Base-by-base conservation (phyloP, 495 filamentous ascomycete genomes). In the Talaromyces trachyspermus region DNA sequence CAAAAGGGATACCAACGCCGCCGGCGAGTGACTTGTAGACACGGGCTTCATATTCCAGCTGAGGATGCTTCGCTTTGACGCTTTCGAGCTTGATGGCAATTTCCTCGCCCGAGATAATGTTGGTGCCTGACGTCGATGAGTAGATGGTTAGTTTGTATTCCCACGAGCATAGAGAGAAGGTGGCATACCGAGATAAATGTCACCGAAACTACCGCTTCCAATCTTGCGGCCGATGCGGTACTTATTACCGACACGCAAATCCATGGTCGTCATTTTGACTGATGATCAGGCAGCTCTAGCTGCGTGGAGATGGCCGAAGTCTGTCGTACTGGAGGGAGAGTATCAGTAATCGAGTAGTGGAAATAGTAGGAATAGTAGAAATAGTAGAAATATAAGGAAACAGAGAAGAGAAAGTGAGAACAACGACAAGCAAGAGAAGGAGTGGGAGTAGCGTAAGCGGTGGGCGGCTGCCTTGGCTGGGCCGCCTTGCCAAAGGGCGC, bases 161-260 rank as follows among this genome's bases (percentile, higher is more conserved):
- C 17, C 11, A 19, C 65, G 53, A 18, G 3, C 8, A 40, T 23
- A 2, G 15, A n/a, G 25, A 17, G 20, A 36, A 24, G 10, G 6
- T n/a, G 17, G 60, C 79, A 53, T 64, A 88, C 84, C 92, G 18
- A 99, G 87, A 69, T 99, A 99, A 57, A 99, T 99, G 54, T 99
- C 94, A 71, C 94, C 94, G 69, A 99, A 99, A 65, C 85, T 90
- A 55, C 94, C 94, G 50, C 89, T 95, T 54, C 94, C 94, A 63
- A 99, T 99, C 78, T 99, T 99, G 48, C 94, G 89, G 57, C 94
- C 94, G 68, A 99, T 99, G 50, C 94, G 88, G 80, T 99, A 99
- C 71, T 99, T 97, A 69, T 99, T 99, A 65, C 92, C 92, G 73
- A 99, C 92, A 67, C 92, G 88, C 55, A 99, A 81, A 84, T 99